Percentiles rank a stretch among this genome's conserved stretches.
These are phyloP conservation scores for Sporothrix globosa DNA, from an alignment of 2,329 filamentous ascomycete genomes.

Conservation along the genomic window DNA sequence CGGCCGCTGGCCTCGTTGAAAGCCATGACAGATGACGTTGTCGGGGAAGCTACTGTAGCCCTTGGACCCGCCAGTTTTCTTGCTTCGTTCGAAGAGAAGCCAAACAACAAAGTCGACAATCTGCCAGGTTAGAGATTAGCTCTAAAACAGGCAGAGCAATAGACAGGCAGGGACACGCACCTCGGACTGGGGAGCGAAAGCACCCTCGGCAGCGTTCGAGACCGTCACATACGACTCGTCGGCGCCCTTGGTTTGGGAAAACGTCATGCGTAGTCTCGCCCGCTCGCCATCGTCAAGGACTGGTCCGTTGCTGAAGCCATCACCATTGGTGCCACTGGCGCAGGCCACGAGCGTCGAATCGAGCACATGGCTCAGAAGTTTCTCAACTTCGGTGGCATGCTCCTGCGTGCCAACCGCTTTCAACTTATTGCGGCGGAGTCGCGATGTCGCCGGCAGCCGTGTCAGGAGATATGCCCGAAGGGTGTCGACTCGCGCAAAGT, in stretches of 20 bases:
- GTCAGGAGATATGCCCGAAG: constrained; percentile 72
- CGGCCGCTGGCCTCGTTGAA: constrained; percentile 53
- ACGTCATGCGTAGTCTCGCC: constrained; percentile 60
- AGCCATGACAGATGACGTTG: constrained; percentile 77
- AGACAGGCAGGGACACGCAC: constrained; percentile 43
- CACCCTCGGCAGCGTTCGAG: constrained; percentile 51
- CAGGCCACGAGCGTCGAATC: constrained; percentile 71
- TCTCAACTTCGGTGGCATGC: constrained; percentile 42
- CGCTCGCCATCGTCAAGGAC: constrained; percentile 44
- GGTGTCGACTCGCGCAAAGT: constrained; percentile 67
- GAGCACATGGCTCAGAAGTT: constrained; percentile 60
- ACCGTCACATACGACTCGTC: constrained; percentile 62
- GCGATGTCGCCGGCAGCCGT: constrained; percentile 68
- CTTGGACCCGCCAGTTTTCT: constrained; percentile 39
- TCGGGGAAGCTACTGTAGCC: constrained; percentile 19
- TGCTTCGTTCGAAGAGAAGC: constrained; percentile 68
- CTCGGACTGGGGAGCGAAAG: constrained; percentile 63
- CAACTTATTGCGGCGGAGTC: constrained; percentile 62
- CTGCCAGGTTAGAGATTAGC: constrained; percentile 47
- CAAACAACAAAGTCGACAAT: constrained; percentile 78
- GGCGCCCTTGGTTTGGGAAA: constrained; percentile 58
- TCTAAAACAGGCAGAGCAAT: neutral
- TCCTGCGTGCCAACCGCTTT: constrained; percentile 34
- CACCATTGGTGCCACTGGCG: constrained; percentile 36
- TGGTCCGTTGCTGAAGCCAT: constrained; percentile 20